Evolutionary conservation across 192 early-diverging fungal species (phyloP), one percentile per base, ranked within the genome.

Genomic region (Paraglomus brasilianum): DNA sequence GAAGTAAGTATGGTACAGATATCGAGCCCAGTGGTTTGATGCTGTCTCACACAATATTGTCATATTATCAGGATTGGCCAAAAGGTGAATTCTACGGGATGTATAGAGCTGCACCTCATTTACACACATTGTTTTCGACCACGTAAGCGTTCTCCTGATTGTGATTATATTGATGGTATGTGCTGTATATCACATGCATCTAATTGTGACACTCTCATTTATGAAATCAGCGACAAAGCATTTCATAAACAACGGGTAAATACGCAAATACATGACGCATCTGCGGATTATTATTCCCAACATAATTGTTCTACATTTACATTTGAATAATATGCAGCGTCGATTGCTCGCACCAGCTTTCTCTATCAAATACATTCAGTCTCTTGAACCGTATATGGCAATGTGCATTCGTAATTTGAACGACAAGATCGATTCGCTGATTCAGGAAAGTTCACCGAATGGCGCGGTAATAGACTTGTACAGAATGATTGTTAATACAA

Each of bases 301-400:
- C n/a, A n/a, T n/a, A 30, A 30, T 30, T 30, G 30, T 30, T 30
- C 30, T 30, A 30, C 30, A 30, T 30, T n/a, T n/a, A n/a, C n/a
- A n/a, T n/a, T n/a, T n/a, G n/a, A n/a, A n/a, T 3, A 30, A 30
- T 30, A 57, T 38, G 36, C 78, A 84, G 82, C 66, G 83, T 60
- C 70, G 83, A 22, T 49, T 80, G 6, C 65, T 85, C 19, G 75
- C 85, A 6, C 85, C 85, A 0, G 83, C 85, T 8, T 86, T 86
- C 57, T 75, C 81, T 9, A 62, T 83, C 13, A 78, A 79, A 48
- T 82, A 85, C 30, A 30, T 30, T 3, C 30, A 30, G 30, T 30
- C 30, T 30, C 30, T 30, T 30, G 30, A 30, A 30, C 30, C 30
- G 3, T 30, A 30, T 30, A 30, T 30, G 30, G 30, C 30, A 30